Conservation (phyloP, 1,139 yeast genomes). For the Zhuliangozyma blackwelliae region DNA sequence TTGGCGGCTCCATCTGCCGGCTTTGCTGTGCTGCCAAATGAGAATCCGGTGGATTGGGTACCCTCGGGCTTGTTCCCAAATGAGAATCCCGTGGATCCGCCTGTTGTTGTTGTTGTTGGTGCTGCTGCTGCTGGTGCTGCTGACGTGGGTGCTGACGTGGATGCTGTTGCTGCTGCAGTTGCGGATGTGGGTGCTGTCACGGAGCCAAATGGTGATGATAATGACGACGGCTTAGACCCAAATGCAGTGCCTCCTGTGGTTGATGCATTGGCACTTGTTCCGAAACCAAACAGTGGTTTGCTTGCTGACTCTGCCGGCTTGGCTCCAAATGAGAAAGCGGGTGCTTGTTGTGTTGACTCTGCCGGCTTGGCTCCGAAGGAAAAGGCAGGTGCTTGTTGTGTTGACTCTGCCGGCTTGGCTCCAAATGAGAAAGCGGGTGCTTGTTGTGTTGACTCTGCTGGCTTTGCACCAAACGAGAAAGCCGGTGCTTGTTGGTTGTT, state of each 20-base stretch:
- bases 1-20: constrained; percentile 12
- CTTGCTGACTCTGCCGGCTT: background rate
- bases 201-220: too few species aligned
- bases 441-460: constrained; percentile 11
- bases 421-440: constrained; percentile 15
- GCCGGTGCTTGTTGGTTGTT: constrained; percentile 4
- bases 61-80: background rate
- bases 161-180: constrained; percentile 2
- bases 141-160: constrained; percentile 6
- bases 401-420: constrained; percentile 16
- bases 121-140: constrained; percentile 1
- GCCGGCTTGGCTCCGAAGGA: constrained; percentile 7
- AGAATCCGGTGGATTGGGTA: constrained; percentile 8
- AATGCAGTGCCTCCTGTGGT: background rate
- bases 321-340: background rate
- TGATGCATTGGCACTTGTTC: constrained; percentile 2
- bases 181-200: too few species aligned
- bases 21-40: constrained; percentile 21
- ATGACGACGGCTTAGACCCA: too few species aligned
- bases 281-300: constrained; percentile 3
- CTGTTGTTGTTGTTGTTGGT: constrained; percentile 7
- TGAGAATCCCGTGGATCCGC: constrained; percentile 5
- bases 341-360: background rate
- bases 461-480: constrained; percentile 20
- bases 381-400: background rate